These are phyloP conservation scores for Alternaria metachromatica DNA, from an alignment of 2,329 filamentous ascomycete species.

Conservation along the genomic window DNA sequence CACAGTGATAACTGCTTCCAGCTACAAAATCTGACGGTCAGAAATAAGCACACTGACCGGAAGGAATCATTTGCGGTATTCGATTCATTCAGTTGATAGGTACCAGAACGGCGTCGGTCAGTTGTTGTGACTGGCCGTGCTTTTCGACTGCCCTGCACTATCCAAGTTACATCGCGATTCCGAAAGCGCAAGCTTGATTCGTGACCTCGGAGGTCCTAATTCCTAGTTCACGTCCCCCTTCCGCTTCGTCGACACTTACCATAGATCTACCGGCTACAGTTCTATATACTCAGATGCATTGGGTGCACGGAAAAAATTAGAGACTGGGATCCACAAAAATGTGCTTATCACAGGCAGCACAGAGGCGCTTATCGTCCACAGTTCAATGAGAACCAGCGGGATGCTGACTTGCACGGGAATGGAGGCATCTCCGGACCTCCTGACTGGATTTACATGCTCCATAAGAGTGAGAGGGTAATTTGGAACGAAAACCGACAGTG, in stretches of 20 bases:
- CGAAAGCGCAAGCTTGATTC: not conserved
- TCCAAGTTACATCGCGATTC: not conserved
- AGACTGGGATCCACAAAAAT: not conserved
- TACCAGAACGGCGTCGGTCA: not conserved
- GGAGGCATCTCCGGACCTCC: slow-evolving; percentile 47
- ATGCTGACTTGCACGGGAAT: slow-evolving; percentile 32
- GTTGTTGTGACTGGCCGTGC: not conserved
- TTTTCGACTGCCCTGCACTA: not conserved
- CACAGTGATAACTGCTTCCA: slow-evolving; percentile 13
- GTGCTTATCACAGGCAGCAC: slow-evolving; percentile 33
- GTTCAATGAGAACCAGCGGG: slow-evolving; percentile 25
- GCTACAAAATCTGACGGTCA: not conserved
- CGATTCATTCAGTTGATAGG: not conserved
- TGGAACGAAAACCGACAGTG: not conserved
- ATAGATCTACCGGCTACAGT: slow-evolving; percentile 13
- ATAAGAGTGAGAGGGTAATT: not conserved
- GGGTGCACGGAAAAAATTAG: slow-evolving; percentile 21
- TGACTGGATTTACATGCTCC: slow-evolving; percentile 38
- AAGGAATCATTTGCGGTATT: not conserved
- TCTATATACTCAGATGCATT: not conserved
- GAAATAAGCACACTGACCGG: not conserved
- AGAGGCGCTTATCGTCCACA: slow-evolving; percentile 43
- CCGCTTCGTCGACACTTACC: not conserved
- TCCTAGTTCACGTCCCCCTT: not conserved
- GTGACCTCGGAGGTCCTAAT: not conserved